Base-by-base conservation (phyloP, 1,139 yeast species). In the Magnusiomyces fungicola region DNA sequence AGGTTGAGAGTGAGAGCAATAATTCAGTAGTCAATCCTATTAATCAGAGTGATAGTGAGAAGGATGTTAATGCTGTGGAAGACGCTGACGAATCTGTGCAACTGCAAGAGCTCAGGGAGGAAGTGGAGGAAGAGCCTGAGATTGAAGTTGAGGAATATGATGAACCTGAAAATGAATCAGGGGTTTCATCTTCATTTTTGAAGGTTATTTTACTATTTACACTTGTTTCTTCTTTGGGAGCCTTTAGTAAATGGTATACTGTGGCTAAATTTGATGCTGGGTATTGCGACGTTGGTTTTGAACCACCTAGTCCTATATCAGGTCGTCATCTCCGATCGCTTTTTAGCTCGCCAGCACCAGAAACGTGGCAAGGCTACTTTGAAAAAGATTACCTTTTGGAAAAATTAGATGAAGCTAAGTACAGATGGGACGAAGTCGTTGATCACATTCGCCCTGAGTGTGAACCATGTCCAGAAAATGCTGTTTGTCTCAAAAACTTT, bases 401-500 rank as follows among this genome's bases (percentile, higher is more conserved):
- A 14, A 43, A 51, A 43, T n/a, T 16, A 5, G 23, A 16, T 4
- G 16, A 34, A 34, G 38, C 19, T 5, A 7, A 34, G 19, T 3
- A 34, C 42, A 65, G 38, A 50, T 55, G 21, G 46, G 56, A 61
- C 36, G 48, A 46, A 22, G 50, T 49, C 4, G 41, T 61, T 43
- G 64, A 65, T 46, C 52, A 48, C n/a, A 55, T 68, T 49, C 76
- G 76, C 48, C 96, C 97, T 3, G 53, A 60, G 1, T 92, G 97
- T 66, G 68, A 76, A 6, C 78, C 78, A 34, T 90, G 97, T 61
- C 97, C 97, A 1, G 74, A 73, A 9, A 85, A 90, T 66, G 95
- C 94, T 1, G 71, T 79, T 46, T 92, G 97, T 64, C 78, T 74
- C 54, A 78, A 80, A 27, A 66, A 73, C 46, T 70, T 83, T 58